A percentile compares a stretch with the other conserved stretches of the same genome.
Conservation (phyloP, 768 basidiomycete species). For the Leucogyrophana mollusca region DNA sequence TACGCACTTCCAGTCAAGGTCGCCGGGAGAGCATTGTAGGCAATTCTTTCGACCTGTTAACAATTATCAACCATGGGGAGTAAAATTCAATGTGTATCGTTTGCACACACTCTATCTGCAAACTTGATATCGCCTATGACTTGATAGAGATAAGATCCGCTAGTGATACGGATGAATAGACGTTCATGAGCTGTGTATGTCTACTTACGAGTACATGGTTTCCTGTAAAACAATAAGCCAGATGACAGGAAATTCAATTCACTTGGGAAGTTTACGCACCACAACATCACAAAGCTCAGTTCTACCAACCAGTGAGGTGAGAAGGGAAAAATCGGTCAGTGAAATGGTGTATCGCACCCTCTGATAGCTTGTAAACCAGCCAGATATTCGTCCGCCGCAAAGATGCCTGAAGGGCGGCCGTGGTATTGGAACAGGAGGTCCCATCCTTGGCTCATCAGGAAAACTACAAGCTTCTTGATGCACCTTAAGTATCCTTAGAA, state of each 20-base stretch:
- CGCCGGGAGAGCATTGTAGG: conserved; percentile 52
- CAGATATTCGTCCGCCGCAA: conserved; percentile 55
- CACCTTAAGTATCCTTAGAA: too few species aligned
- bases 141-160: conserved; percentile 57
- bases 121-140: conserved; percentile 54
- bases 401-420: conserved; percentile 55
- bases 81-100: too few species aligned
- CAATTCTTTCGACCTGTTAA: conserved; percentile 45
- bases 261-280: conserved; percentile 28
- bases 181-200: neutral
- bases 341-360: conserved; percentile 37
- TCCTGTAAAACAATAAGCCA: conserved; percentile 34
- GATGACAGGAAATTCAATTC: neutral
- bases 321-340: neutral
- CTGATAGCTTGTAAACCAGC: conserved; percentile 52
- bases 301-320: conserved; percentile 23
- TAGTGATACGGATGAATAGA: conserved; percentile 15
- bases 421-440: conserved; percentile 59
- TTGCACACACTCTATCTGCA: conserved; percentile 41
- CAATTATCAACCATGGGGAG: neutral
- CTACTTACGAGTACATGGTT: conserved; percentile 66
- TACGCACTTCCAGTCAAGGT: conserved; percentile 48
- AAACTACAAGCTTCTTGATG: too few species aligned
- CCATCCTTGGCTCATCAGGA: conserved; percentile 54
- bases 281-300: conserved; percentile 57